phyloP scores from a whole-genome alignment of 495 filamentous ascomycete genomes.

The Entonaema liquescens region DNA sequence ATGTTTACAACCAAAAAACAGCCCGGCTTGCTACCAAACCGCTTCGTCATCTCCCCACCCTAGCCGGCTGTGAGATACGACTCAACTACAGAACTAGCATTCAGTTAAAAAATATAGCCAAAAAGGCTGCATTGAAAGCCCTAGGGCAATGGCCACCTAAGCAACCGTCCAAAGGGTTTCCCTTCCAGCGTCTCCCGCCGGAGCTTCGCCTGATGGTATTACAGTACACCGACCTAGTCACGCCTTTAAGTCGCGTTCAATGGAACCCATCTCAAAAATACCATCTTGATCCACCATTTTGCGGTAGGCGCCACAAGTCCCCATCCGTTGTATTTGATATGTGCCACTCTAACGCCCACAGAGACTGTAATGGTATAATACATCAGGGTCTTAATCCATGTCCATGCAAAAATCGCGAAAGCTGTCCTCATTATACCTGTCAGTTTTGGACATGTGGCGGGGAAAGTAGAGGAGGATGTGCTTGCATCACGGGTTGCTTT shows the following conservation, averaged over 20 bases:
- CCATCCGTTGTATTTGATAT: not conserved
- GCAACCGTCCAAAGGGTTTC: not conserved
- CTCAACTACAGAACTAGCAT: not conserved
- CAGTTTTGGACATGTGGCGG: not conserved
- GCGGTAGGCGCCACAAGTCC: not conserved
- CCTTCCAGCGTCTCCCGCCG: not conserved
- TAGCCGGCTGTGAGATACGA: not conserved
- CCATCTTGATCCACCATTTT: not conserved
- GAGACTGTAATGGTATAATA: not conserved
- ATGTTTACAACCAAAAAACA: not conserved
- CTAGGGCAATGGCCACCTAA: not conserved
- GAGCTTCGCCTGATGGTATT: not conserved
- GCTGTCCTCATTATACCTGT: not conserved
- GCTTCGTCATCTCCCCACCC: not conserved
- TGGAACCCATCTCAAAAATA: not conserved
- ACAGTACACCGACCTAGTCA: not conserved
- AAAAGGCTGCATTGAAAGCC: not conserved
- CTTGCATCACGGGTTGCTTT: not conserved
- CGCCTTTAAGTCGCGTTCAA: not conserved
- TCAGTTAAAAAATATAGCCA: not conserved
- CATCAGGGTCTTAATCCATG: no score
- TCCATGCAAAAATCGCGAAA: no score
- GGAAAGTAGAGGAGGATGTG: not conserved
- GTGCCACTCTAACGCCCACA: not conserved
- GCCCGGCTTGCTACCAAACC: not conserved